A percentile compares a stretch with the other conserved stretches of the same genome.
phyloP scores from a whole-genome alignment of 75 land plant species.

The Pinus tabuliformis region DNA sequence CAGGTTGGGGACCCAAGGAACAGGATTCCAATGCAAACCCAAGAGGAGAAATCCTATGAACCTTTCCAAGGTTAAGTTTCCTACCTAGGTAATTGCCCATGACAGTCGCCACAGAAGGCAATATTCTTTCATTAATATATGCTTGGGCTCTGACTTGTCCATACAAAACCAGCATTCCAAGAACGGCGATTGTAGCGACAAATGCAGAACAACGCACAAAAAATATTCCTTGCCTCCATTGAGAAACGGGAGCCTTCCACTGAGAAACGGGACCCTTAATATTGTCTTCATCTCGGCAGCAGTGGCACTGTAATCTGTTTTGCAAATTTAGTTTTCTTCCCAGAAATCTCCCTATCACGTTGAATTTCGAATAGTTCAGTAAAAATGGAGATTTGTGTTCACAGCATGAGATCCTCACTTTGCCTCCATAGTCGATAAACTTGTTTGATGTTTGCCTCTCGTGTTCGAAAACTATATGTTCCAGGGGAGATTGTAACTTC shows the following conservation, averaged over 20 bases:
- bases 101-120: constrained; percentile 74
- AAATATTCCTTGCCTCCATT: constrained; percentile 55
- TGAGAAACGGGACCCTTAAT: background rate
- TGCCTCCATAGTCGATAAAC: background rate
- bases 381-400: background rate
- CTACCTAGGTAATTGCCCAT: constrained; percentile 74
- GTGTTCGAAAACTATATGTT: background rate
- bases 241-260: constrained; percentile 8
- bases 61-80: constrained; percentile 78
- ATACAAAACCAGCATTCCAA: constrained; percentile 64
- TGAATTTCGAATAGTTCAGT: background rate
- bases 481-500: background rate
- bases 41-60: constrained; percentile 71
- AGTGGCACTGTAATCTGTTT: background rate
- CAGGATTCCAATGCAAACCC: constrained; percentile 60
- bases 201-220: constrained; percentile 53
- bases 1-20: constrained; percentile 80
- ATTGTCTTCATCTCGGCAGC: background rate
- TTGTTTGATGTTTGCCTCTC: background rate
- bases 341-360: background rate
- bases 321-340: constrained; percentile 5
- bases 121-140: constrained; percentile 47
- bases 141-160: constrained; percentile 59
- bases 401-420: background rate
- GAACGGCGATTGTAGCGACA: constrained; percentile 55